Evolutionary conservation across 371 early-diverging fungal genomes (phyloP).

Genomic region (Rhizomucor pusillus): DNA sequence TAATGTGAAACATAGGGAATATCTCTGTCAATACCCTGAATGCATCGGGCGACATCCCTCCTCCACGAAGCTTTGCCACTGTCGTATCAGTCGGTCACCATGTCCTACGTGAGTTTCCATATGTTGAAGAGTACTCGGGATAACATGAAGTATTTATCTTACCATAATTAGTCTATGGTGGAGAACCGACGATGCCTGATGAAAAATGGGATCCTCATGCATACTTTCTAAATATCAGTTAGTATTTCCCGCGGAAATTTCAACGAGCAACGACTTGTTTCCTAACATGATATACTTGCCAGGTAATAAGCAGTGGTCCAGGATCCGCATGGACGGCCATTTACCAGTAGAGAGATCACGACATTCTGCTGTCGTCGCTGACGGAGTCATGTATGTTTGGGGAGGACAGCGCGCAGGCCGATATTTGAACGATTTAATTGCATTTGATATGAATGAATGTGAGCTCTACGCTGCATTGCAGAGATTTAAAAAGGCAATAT

Average conservation of each 20-base stretch:
- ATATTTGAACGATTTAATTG: conserved; percentile 66
- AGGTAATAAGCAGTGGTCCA: conserved; percentile 49
- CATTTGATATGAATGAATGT: conserved; percentile 66
- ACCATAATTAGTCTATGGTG: conserved; percentile 40
- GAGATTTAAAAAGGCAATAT: background rate
- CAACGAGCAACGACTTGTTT: conserved; percentile 3
- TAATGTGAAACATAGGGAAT: conserved; percentile 18
- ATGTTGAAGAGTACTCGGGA: background rate
- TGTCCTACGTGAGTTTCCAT: conserved; percentile 31
- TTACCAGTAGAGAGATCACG: conserved; percentile 65
- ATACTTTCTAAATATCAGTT: conserved; percentile 43
- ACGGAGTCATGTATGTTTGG: conserved; percentile 68
- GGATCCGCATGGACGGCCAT: conserved; percentile 54
- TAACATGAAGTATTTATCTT: background rate
- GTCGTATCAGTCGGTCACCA: conserved; percentile 33
- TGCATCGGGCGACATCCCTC: conserved; percentile 39
- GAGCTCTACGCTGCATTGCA: conserved; percentile 14
- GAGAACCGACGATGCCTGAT: conserved; percentile 35
- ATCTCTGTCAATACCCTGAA: conserved; percentile 29
- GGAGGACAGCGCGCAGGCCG: conserved; percentile 71
- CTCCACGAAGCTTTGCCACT: conserved; percentile 28
- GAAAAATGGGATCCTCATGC: conserved; percentile 41
- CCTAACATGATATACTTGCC: conserved; percentile 21
- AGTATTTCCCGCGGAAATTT: conserved; percentile 11
- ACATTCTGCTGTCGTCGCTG: conserved; percentile 62